Percentiles rank a stretch among this genome's conserved stretches.
Evolutionary conservation across 192 early-diverging fungal species (phyloP).

Genomic region (Coemansia pectinata): DNA sequence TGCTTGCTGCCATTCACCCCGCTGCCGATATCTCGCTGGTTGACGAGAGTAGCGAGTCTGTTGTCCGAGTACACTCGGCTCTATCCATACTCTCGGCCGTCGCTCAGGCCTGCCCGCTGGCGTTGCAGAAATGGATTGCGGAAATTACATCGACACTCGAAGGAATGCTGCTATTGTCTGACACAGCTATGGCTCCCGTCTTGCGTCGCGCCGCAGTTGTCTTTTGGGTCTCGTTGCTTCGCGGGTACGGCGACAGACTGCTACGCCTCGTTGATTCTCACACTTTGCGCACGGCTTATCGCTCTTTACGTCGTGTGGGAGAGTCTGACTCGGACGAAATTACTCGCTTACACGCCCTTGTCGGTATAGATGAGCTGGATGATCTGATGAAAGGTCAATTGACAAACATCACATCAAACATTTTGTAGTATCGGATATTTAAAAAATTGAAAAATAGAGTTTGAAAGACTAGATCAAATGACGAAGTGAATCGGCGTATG

Average conservation of each 20-base stretch:
- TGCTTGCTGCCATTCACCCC: slow-evolving; percentile 40
- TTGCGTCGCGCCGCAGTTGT: slow-evolving; percentile 73
- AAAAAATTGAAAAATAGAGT: not conserved
- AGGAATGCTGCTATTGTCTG: slow-evolving; percentile 62
- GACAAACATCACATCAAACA: not conserved
- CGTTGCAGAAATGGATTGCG: slow-evolving; percentile 65
- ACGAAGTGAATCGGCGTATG: not conserved
- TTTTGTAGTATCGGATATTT: not conserved
- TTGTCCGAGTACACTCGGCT: slow-evolving; percentile 59
- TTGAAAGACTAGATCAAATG: not conserved
- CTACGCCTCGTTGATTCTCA: slow-evolving; percentile 60
- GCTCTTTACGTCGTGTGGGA: slow-evolving; percentile 63
- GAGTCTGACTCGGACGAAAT: slow-evolving; percentile 72
- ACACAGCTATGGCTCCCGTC: slow-evolving; percentile 43
- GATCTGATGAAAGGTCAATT: slow-evolving; percentile 55
- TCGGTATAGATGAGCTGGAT: slow-evolving; percentile 70
- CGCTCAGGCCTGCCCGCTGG: slow-evolving; percentile 71
- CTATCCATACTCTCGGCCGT: slow-evolving; percentile 66
- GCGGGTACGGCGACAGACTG: slow-evolving; percentile 63
- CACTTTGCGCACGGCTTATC: slow-evolving; percentile 60
- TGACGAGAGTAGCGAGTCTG: slow-evolving; percentile 20
- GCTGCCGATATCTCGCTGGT: not conserved
- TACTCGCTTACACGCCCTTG: slow-evolving; percentile 67
- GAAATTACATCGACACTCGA: slow-evolving; percentile 70
- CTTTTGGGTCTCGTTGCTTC: slow-evolving; percentile 66